phyloP scores from a whole-genome alignment of 176 grass and related monocot genomes.

The Phyllostachys edulis region DNA sequence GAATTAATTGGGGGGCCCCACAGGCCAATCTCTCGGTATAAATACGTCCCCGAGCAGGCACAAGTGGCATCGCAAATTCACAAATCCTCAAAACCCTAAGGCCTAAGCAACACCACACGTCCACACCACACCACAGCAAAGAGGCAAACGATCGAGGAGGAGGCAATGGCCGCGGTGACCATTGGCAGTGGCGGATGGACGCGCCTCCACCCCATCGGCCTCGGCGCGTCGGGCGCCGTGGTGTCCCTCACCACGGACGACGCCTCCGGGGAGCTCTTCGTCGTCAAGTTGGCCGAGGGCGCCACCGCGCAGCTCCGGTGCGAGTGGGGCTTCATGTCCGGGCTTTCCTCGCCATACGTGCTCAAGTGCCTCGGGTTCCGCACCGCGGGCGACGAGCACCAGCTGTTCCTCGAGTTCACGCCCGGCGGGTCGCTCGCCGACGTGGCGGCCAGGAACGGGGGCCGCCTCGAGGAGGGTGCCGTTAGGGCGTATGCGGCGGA shows the following conservation, averaged over 20 bases:
- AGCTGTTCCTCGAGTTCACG: conserved; percentile 55
- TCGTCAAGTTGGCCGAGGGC: conserved; percentile 34
- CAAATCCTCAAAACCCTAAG: neutral
- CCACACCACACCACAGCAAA: neutral
- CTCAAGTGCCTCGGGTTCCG: conserved; percentile 39
- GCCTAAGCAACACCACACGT: too few relatives aligned
- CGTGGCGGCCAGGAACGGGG: conserved; percentile 26
- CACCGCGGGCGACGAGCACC: neutral
- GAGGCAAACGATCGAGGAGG: neutral
- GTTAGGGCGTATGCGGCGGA: conserved; percentile 15
- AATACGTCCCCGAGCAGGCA: neutral
- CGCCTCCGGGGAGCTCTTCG: conserved; percentile 30
- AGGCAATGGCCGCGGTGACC: neutral
- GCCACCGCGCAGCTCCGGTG: neutral
- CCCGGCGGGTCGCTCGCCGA: conserved; percentile 51
- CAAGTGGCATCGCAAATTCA: neutral
- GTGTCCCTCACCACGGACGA: conserved; percentile 30
- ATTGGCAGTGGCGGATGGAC: conserved; percentile 20
- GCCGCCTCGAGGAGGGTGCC: conserved; percentile 34
- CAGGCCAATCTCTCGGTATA: neutral
- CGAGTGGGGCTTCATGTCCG: conserved; percentile 43
- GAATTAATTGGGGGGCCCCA: neutral
- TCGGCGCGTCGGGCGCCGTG: conserved; percentile 30
- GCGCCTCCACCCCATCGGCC: conserved; percentile 18
- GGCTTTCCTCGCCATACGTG: conserved; percentile 35